Base-by-base conservation (phyloP, 164 flowering plant species). In the Sextonia rubra region DNA sequence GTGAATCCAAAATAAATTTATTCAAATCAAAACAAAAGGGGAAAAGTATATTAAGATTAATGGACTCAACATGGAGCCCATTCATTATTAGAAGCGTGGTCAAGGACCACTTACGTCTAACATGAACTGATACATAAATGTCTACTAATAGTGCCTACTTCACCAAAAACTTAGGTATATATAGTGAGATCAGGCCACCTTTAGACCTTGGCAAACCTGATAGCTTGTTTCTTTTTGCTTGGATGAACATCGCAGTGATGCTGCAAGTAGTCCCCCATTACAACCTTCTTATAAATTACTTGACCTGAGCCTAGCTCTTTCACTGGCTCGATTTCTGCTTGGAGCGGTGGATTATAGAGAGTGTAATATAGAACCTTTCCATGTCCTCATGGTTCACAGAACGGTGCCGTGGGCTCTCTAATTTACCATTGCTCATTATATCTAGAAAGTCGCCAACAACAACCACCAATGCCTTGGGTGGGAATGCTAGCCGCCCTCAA, bases 361-460 rank as follows among this genome's bases (percentile, higher is more conserved):
- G 37, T 4, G 67, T 20, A 4, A 29, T 30, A 5, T 44, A 64
- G 67, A 64, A 15, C 4, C 67, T 12, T 30, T 64, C 67, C 67
- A 2, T 12, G 7, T 29, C 67, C 67, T 64, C 14, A 1, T 64
- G 20, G 25, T 44, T 26, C 17, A 64, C 67, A 4, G 26, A 44
- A 0, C 67, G 32, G n/a, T 64, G 67, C 67, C 44, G 15, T 12
- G 37, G 32, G 67, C 67, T 64, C 32, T 64, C 2, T 12, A 64
- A 26, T 26, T 18, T 64, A 27, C 67, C 67, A 64, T 64, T 64
- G 67, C 67, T 64, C 67, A 64, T 64, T 14, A 64, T 64, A 44
- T 64, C 67, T 64, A 64, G 44, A 14, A 64, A 27, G 44, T 64
- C 67, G 3, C 67, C 67, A 0, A 29, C 37, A 15, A 3, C n/a